Evolutionary conservation across 208 protist species (phyloP).

Genomic region (Crithidia acanthocephali): DNA sequence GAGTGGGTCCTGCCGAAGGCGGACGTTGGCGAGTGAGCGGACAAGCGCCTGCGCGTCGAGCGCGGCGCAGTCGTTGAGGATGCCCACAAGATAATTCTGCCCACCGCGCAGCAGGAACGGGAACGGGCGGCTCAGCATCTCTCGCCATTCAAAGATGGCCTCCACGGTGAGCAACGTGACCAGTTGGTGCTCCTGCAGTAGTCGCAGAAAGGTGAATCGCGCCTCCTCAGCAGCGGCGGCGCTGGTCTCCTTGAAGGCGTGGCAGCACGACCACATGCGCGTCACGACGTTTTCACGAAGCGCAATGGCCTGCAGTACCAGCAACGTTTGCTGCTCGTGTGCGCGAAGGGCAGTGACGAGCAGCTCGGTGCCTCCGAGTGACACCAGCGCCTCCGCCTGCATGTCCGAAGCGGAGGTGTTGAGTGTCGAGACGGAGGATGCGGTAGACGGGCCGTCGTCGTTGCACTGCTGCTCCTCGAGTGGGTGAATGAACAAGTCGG

Average conservation of each 20-base stretch:
- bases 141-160: conserved; percentile 68
- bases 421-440: not conserved
- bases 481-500: conserved; percentile 32
- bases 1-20: conserved; percentile 54
- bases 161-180: conserved; percentile 62
- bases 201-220: conserved; percentile 42
- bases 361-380: conserved; percentile 35
- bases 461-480: conserved; percentile 24
- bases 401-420: conserved; percentile 13
- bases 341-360: conserved; percentile 30
- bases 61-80: conserved; percentile 55
- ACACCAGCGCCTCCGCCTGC: conserved; percentile 37
- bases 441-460: not conserved
- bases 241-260: conserved; percentile 35
- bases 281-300: conserved; percentile 50
- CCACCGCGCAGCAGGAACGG: conserved; percentile 51
- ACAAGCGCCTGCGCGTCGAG: conserved; percentile 37
- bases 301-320: conserved; percentile 41
- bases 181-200: conserved; percentile 57
- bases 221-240: conserved; percentile 41
- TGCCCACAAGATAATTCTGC: conserved; percentile 59
- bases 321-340: conserved; percentile 46
- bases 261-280: conserved; percentile 43
- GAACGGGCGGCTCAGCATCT: conserved; percentile 59
- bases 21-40: conserved; percentile 46